Conservation (phyloP, 805 yeast species). For the Sugiyamaella valdiviana region DNA sequence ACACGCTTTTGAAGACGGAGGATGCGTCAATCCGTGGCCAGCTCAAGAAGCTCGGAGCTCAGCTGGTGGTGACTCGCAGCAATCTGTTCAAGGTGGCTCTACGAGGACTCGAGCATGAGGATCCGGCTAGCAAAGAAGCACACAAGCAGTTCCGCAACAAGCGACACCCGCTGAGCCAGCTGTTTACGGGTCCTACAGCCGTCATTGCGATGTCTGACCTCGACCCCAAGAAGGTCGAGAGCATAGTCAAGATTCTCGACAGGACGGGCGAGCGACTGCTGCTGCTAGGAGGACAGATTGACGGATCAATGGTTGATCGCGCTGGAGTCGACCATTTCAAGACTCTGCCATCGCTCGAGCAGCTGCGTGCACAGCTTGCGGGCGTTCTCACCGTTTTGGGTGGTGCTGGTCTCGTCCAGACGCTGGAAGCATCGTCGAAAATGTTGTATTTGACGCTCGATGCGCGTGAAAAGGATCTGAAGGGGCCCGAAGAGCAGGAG, state of each 20-base stretch:
- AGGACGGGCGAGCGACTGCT: slow-evolving; percentile 66
- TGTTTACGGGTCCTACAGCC: slow-evolving; percentile 83
- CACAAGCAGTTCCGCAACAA: slow-evolving; percentile 31
- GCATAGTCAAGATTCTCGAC: slow-evolving; percentile 55
- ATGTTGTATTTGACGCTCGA: slow-evolving; percentile 69
- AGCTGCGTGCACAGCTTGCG: slow-evolving; percentile 73
- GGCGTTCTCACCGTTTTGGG: slow-evolving; percentile 79
- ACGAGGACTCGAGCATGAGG: slow-evolving; percentile 58
- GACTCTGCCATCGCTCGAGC: slow-evolving; percentile 62
- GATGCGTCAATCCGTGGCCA: slow-evolving; percentile 56
- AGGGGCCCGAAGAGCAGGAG: neutral
- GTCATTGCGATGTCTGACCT: slow-evolving; percentile 59
- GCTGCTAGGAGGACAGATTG: slow-evolving; percentile 80
- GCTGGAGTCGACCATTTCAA: slow-evolving; percentile 56
- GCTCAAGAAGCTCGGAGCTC: slow-evolving; percentile 60
- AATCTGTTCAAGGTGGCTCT: slow-evolving; percentile 69
- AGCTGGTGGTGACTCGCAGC: slow-evolving; percentile 61
- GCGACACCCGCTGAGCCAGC: slow-evolving; percentile 61
- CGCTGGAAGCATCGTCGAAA: slow-evolving; percentile 65
- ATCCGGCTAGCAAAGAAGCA: slow-evolving; percentile 65
- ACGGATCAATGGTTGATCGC: slow-evolving; percentile 48
- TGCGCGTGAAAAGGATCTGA: neutral
- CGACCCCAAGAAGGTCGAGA: slow-evolving; percentile 63
- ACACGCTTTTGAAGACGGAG: slow-evolving; percentile 67
- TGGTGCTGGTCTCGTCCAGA: slow-evolving; percentile 83